These are phyloP conservation scores for Salix exigua DNA, from an alignment of 345 rosid genomes.

Conservation along the genomic window DNA sequence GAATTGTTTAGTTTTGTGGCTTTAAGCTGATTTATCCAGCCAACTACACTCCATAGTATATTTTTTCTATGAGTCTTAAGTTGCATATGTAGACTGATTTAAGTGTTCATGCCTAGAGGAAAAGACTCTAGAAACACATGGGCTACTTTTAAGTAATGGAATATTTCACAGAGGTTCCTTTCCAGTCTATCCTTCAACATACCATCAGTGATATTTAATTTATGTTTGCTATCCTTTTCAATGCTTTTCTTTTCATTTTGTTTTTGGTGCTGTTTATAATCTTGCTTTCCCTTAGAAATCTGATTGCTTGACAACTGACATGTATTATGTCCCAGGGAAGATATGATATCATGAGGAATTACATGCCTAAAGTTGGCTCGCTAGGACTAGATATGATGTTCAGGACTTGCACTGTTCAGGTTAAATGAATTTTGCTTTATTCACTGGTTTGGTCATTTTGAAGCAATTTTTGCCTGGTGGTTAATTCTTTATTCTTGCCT, in stretches of 20 bases:
- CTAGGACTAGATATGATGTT: constrained; percentile 99
- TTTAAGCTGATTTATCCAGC: background rate
- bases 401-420: constrained; percentile 98
- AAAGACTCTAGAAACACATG: background rate
- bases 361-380: constrained; percentile 97
- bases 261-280: background rate
- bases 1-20: background rate
- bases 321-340: constrained; percentile 70
- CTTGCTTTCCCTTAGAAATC: constrained; percentile 4
- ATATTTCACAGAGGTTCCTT: background rate
- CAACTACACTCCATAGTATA: background rate
- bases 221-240: background rate
- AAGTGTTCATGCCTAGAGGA: background rate
- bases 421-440: constrained; percentile 29
- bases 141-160: background rate
- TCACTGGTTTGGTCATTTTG: constrained; percentile 8
- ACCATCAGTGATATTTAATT: background rate
- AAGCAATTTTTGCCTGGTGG: constrained; percentile 5
- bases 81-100: background rate
- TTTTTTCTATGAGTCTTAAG: background rate
- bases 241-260: background rate
- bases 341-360: constrained; percentile 91
- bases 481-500: background rate
- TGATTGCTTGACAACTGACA: constrained; percentile 22
- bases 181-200: background rate